Percentiles rank a stretch among this genome's conserved stretches.
Conservation (phyloP, 371 early-diverging fungal genomes). For the Cokeromyces recurvatus region DNA sequence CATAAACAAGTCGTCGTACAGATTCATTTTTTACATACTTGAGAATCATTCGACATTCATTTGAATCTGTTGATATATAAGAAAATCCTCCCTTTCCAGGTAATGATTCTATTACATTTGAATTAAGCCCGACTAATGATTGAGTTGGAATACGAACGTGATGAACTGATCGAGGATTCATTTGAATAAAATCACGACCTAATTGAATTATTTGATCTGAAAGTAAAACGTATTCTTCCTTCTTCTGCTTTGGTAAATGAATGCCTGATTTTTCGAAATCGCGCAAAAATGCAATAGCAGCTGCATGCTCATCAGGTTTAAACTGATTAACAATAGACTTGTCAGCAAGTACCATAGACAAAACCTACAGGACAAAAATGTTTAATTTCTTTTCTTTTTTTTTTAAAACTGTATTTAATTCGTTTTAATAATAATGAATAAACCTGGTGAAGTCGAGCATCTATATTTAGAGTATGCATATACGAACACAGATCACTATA, state of each 20-base stretch:
- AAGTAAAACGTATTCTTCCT: slow-evolving; percentile 72
- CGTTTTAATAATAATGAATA: not conserved
- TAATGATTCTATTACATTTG: slow-evolving; percentile 9
- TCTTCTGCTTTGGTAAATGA: slow-evolving; percentile 66
- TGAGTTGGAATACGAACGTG: slow-evolving; percentile 21
- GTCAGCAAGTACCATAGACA: slow-evolving; percentile 61
- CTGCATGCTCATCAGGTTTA: slow-evolving; percentile 67
- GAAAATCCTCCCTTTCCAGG: slow-evolving; percentile 23
- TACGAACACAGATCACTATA: slow-evolving; percentile 74
- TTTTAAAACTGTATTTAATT: not conserved
- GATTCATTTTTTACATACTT: slow-evolving; percentile 58
- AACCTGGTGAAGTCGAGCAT: slow-evolving; percentile 79
- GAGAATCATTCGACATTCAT: slow-evolving; percentile 57
- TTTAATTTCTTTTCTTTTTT: not conserved
- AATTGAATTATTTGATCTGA: slow-evolving; percentile 78
- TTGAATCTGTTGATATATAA: slow-evolving; percentile 49
- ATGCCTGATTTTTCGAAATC: slow-evolving; percentile 97
- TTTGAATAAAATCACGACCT: slow-evolving; percentile 70
- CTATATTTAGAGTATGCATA: slow-evolving; percentile 92
- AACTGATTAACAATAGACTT: slow-evolving; percentile 49
- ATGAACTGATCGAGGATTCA: slow-evolving; percentile 37
- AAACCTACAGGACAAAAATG: slow-evolving; percentile 54
- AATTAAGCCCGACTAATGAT: slow-evolving; percentile 19
- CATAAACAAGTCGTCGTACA: slow-evolving; percentile 67
- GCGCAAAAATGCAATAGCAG: slow-evolving; percentile 76